Percentiles rank a stretch among this genome's conserved stretches.
Conservation (phyloP, 2,329 filamentous ascomycete species). For the Colletotrichum godetiae region DNA sequence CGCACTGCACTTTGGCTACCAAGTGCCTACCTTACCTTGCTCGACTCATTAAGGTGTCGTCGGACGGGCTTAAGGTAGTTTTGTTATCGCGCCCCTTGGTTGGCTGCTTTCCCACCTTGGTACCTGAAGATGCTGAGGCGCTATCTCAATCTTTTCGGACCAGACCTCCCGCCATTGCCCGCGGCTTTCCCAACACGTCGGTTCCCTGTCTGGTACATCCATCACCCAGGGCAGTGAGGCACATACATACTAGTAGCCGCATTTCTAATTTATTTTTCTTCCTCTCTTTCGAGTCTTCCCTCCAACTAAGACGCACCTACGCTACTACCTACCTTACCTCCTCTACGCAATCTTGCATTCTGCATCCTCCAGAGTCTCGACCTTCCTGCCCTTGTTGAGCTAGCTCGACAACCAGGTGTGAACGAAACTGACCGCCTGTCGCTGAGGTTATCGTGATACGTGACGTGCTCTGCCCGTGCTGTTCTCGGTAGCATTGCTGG, state of each 20-base stretch:
- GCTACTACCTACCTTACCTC: neutral
- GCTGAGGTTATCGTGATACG: conserved; percentile 34
- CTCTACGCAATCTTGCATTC: conserved; percentile 8
- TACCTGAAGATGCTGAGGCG: neutral
- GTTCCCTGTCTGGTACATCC: neutral
- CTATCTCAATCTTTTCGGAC: conserved; percentile 13
- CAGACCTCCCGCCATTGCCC: conserved; percentile 18
- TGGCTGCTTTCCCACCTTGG: neutral
- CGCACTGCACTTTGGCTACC: neutral
- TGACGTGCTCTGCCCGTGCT: conserved; percentile 30
- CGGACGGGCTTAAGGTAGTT: neutral
- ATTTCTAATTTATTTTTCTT: neutral
- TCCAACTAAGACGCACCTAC: neutral
- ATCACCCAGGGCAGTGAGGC: neutral
- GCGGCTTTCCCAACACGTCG: conserved; percentile 10
- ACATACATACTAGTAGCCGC: neutral
- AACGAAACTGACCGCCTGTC: conserved; percentile 19
- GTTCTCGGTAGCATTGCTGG: conserved; percentile 27
- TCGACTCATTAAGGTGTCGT: neutral
- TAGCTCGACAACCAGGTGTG: neutral
- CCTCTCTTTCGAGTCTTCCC: neutral
- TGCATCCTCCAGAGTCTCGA: neutral
- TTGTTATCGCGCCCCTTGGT: conserved; percentile 1
- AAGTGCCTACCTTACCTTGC: neutral
- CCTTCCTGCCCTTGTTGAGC: neutral